Base-by-base conservation (phyloP, 805 yeast species). In the Suhomyces prunicola region DNA sequence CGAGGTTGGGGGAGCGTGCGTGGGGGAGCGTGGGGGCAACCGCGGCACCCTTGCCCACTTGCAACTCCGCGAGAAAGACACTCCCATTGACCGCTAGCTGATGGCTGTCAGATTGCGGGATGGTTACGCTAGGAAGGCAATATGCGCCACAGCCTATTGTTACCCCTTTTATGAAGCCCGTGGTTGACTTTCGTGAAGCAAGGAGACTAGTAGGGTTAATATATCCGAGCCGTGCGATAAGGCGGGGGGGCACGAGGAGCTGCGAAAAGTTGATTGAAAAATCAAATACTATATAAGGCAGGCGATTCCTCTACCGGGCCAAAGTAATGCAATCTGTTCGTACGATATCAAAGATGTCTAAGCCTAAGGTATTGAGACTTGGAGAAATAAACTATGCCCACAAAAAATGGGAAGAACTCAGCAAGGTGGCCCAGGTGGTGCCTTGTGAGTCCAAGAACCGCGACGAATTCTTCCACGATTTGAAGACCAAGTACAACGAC, bases 321-420 rank as follows among this genome's bases (percentile, higher is more conserved):
- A 17, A 6, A 6, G 24, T 17, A 39, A 39, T n/a, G 42, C 15
- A 19, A 17, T 39, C 19, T 19, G 12, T 42, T 24, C 29, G 29
- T 13, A 42, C 46, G 4, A 17, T 42, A 42, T 13, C 23, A n/a
- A 49, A 10, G 13, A 36, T 23, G 17, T 15, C 50, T 39, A 56
- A 45, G 46, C 55, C 59, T 15, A 51, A 51, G 31, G 59, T 56
- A 8, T 74, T 90, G 24, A 77, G 89, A 67, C 67, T 90, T 35
- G 93, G 91, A 6, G 75, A 78, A 12, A 76, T 84, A 45, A 66
- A 69, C 49, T 85, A 73, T 63, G 92, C 90, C 44, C 80, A 79
- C 39, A 72, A 79, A 31, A 87, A 85, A 44, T 89, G 94, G 93
- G 71, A 74, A n/a, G 72, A 78, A 24, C 69, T 88, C 17, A 60